These are phyloP conservation scores for Colletotrichum cordylinicola DNA, from an alignment of 2,329 filamentous ascomycete genomes.

Conservation along the genomic window DNA sequence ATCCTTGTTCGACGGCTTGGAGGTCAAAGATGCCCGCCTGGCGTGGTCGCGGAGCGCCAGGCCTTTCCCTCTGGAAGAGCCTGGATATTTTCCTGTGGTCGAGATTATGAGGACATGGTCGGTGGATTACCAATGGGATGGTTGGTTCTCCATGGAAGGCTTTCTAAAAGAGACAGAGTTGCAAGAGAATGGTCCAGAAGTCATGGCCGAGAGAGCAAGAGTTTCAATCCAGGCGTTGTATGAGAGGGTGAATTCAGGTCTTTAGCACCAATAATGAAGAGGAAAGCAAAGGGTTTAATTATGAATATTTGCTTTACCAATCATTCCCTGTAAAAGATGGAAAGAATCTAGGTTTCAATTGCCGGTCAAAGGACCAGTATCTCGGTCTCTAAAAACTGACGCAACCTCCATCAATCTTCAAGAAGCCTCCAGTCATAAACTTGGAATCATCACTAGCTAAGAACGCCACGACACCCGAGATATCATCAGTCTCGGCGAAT, in stretches of 20 bases:
- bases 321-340: not conserved
- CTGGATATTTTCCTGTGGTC: not conserved
- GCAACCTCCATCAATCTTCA: not conserved
- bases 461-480: not conserved
- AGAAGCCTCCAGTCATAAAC: not conserved
- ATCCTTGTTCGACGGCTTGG: not conserved
- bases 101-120: not conserved
- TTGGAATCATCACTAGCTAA: not conserved
- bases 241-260: not conserved
- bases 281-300: accelerated
- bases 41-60: not conserved
- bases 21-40: not conserved
- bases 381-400: not conserved
- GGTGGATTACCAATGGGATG: not conserved
- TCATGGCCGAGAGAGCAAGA: not conserved
- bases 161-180: not conserved
- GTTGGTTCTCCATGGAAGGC: not conserved
- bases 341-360: accelerated
- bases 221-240: not conserved
- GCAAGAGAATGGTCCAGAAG: not conserved
- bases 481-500: not conserved
- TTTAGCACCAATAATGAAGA: not conserved
- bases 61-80: not conserved
- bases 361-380: not conserved
- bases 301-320: accelerated